Conservation (phyloP, 2,329 filamentous ascomycete species). For the Aspergillus alliaceus region DNA sequence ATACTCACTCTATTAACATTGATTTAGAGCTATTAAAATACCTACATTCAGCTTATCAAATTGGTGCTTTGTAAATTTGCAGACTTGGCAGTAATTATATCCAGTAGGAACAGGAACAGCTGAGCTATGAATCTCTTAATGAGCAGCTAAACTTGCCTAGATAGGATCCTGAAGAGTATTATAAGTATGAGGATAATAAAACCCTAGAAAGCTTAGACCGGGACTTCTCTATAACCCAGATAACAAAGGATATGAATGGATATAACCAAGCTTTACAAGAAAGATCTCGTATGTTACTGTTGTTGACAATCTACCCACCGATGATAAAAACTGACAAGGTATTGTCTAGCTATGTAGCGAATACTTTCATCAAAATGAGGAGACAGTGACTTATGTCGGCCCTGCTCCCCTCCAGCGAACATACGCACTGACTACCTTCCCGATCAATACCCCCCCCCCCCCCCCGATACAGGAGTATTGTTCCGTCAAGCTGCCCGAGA, state of each 20-base stretch:
- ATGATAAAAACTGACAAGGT: not conserved
- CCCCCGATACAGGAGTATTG: conserved; percentile 1
- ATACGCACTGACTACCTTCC: conserved; percentile 1
- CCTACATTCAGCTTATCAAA: not conserved
- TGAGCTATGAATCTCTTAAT: not conserved
- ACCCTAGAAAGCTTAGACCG: not conserved
- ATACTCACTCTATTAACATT: no score
- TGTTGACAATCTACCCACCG: not conserved
- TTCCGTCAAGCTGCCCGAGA: not conserved
- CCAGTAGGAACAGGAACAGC: not conserved
- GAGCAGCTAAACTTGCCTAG: not conserved
- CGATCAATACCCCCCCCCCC: not conserved
- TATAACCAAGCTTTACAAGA: not conserved
- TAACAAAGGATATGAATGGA: not conserved
- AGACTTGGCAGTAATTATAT: not conserved
- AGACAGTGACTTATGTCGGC: conserved; percentile 1
- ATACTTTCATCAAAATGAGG: not conserved
- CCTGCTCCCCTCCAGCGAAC: not conserved
- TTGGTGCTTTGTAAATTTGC: not conserved
- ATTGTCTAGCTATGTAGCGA: conserved; percentile 3
- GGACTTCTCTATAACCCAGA: not conserved
- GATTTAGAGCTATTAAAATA: not conserved
- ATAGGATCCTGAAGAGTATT: not conserved
- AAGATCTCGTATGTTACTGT: not conserved
- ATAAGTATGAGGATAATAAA: not conserved